Evolutionary conservation across 495 filamentous ascomycete species (phyloP).

Genomic region (Neurospora tetrasperma): DNA sequence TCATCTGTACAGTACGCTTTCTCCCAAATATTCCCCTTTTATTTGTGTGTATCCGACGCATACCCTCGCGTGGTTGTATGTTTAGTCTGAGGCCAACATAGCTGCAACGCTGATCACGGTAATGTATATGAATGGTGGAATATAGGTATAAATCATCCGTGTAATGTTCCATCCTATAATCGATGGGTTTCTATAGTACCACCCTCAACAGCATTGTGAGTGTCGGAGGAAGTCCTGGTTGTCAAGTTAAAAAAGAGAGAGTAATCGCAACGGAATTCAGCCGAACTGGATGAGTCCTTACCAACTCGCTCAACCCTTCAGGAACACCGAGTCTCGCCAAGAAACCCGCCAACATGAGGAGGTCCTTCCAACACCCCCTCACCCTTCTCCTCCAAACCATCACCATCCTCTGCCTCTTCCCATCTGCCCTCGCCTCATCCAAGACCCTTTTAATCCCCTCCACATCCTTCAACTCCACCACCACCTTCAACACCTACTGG

Average conservation of each 20-base stretch:
- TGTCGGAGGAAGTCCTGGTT: neutral
- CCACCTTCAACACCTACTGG: conserved; percentile 42
- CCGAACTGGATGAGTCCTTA: neutral
- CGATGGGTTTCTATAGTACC: neutral
- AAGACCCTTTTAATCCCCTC: conserved; percentile 40
- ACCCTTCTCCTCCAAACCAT: neutral
- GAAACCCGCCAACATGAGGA: neutral
- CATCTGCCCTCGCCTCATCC: conserved; percentile 12
- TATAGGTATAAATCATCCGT: neutral
- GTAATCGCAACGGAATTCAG: neutral
- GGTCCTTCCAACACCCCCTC: neutral
- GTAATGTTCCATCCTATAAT: neutral
- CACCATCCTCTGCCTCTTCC: neutral
- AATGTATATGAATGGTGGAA: neutral
- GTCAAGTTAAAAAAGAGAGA: neutral
- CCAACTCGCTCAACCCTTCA: neutral
- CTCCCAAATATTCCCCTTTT: neutral
- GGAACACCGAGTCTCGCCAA: neutral
- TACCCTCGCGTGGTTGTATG: neutral
- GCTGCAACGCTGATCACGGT: neutral
- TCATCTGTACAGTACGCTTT: neutral
- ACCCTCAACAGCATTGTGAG: neutral
- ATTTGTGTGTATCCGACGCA: neutral
- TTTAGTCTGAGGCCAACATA: neutral
- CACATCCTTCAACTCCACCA: conserved; percentile 35